Evolutionary conservation across 208 protist species (phyloP).

Genomic region (Novymonas esmeraldas): DNA sequence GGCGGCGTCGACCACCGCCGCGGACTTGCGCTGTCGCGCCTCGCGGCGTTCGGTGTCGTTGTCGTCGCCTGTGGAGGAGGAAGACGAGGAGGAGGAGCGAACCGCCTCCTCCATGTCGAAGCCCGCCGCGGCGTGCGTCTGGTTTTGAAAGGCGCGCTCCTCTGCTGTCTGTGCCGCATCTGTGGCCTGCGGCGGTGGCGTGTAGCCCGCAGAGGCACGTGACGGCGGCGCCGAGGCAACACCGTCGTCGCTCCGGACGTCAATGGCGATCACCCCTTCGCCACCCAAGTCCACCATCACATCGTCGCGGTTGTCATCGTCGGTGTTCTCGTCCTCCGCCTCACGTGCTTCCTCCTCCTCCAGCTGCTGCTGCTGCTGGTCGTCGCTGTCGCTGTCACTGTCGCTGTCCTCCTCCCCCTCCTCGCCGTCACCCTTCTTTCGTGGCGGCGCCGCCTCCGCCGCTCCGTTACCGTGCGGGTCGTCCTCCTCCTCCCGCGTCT

Average conservation of each 20-base stretch:
- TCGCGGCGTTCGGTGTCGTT: conserved; percentile 3
- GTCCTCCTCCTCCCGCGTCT: background rate
- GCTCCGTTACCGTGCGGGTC: background rate
- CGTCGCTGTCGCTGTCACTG: background rate
- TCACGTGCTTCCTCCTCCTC: conserved; percentile 5
- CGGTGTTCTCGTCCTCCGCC: conserved; percentile 1
- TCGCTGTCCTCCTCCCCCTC: conserved; percentile 1
- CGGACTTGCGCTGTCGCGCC: conserved; percentile 16
- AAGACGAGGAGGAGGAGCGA: conserved; percentile 22
- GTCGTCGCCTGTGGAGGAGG: conserved; percentile 17
- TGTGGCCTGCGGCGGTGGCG: conserved; percentile 1
- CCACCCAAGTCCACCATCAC: conserved; percentile 1
- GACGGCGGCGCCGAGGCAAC: background rate
- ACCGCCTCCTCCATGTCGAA: conserved; percentile 35
- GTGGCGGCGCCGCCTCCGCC: too few species aligned
- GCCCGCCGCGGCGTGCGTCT: conserved; percentile 37
- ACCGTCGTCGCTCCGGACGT: background rate
- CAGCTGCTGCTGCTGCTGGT: background rate
- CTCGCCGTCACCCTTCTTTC: too few species aligned
- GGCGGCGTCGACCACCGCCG: conserved; percentile 10
- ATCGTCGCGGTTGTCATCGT: background rate
- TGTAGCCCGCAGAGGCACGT: background rate
- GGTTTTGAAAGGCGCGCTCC: conserved; percentile 24
- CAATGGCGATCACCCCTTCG: background rate
- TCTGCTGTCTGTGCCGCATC: conserved; percentile 15